Evolutionary conservation across 495 filamentous ascomycete species (phyloP), one percentile per base, ranked within the genome.

Genomic region (Rostrohypoxylon terebratum): DNA sequence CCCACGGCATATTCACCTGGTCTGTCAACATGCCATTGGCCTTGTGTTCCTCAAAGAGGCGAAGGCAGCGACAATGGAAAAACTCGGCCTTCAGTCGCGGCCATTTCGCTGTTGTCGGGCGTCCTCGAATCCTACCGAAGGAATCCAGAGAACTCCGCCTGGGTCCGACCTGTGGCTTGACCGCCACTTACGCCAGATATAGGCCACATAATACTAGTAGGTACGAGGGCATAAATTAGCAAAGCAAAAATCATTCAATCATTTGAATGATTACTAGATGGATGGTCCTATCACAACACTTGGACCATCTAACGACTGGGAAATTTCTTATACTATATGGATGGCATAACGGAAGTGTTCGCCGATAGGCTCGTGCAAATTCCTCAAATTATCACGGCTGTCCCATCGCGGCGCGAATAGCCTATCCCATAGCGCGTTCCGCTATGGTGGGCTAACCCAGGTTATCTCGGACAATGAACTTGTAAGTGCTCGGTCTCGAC

Each of bases 71-170:
- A 33, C 7, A 42, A 34, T 89, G 9, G 0, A 83, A 81, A 0
- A 81, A 80, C 0, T 50, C 90, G 44, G 81, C 86, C 0, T 86
- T 78, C 54, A 80, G 79, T 68, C 87, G 89, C 50, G 87, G 88
- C 0, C 88, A 88, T 78, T 90, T 89, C 66, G 85, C 87, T 5
- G 85, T 86, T n/a, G 72, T 90, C 47, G 88, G 90, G 75, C 59
- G 79, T 38, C 87, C 87, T 13, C 75, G 79, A 53, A 72, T 75
- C 16, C 68, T 90, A 51, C 80, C 86, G 20, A 69, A 79, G 31
- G 89, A 89, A 91, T 76, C 64, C 90, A 18, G 78, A 79, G 7
- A 82, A 83, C 16, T 91, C 88, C 13, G 59, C 77, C 13, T 79
- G 86, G 59, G 78, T 75, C 25, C 81, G 81, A 74, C 34, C 16